A percentile compares a stretch with the other conserved stretches of the same genome.
These are phyloP conservation scores for Trypanosoma mega DNA, from an alignment of 208 protist genomes.

Conservation along the genomic window DNA sequence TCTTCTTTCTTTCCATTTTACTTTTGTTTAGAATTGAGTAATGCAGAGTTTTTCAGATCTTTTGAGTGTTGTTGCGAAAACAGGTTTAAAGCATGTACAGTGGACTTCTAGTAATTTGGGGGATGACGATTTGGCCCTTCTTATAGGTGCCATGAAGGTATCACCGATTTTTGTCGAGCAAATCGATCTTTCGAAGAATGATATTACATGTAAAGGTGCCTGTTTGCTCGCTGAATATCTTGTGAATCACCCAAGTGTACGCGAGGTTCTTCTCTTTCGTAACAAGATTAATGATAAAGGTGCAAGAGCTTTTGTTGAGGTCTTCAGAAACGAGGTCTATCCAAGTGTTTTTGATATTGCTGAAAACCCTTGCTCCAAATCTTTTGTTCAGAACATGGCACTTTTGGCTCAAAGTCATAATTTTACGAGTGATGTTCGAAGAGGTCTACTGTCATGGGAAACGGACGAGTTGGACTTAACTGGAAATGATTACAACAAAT, in stretches of 20 bases:
- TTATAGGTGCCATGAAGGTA: slow-evolving; percentile 66
- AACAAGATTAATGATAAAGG: slow-evolving; percentile 76
- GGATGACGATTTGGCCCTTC: slow-evolving; percentile 49
- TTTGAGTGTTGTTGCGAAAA: slow-evolving; percentile 36
- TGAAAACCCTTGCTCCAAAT: slow-evolving; percentile 46
- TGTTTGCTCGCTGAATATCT: slow-evolving; percentile 43
- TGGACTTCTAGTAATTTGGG: slow-evolving; percentile 34
- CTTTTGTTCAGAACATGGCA: slow-evolving; percentile 40
- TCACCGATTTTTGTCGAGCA: slow-evolving; percentile 35
- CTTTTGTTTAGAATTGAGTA: neutral
- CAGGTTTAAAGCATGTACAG: slow-evolving; percentile 47
- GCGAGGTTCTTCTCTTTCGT: slow-evolving; percentile 48
- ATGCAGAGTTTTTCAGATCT: slow-evolving; percentile 39
- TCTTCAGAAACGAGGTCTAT: slow-evolving; percentile 39
- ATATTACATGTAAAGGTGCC: slow-evolving; percentile 53
- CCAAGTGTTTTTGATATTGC: slow-evolving; percentile 44
- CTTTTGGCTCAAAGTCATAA: slow-evolving; percentile 46
- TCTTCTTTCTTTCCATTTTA: slow-evolving; percentile 9
- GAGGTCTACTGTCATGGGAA: slow-evolving; percentile 40
- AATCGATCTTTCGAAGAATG: slow-evolving; percentile 59
- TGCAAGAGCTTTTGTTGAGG: slow-evolving; percentile 41
- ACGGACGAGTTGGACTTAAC: slow-evolving; percentile 46
- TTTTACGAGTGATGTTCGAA: slow-evolving; percentile 34
- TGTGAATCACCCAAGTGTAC: slow-evolving; percentile 26
- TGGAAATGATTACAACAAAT: slow-evolving; percentile 43